Evolutionary conservation across 2,329 filamentous ascomycete genomes (phyloP).

Genomic region (Sporothrix variecibatus): DNA sequence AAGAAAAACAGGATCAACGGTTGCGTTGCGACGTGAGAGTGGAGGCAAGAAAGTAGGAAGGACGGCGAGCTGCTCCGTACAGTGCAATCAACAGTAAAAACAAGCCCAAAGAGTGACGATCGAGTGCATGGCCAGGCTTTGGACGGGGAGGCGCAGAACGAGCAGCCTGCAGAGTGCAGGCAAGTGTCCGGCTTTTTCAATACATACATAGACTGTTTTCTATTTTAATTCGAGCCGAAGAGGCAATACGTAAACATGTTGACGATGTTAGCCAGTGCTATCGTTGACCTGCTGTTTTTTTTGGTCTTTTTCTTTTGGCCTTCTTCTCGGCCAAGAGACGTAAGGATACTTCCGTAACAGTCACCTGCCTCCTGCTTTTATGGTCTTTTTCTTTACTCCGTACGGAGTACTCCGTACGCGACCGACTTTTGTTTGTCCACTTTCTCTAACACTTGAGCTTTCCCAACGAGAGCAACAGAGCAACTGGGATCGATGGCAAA

Average conservation of each 20-base stretch:
- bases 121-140: background rate
- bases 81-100: background rate
- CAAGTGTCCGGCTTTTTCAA: background rate
- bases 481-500: background rate
- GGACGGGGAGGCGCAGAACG: background rate
- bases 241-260: background rate
- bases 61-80: background rate
- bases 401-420: background rate
- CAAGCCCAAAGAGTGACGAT: background rate
- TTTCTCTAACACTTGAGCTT: background rate
- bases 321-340: background rate
- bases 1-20: slow-evolving; percentile 2
- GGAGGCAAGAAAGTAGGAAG: background rate
- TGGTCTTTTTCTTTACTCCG: background rate
- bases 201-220: background rate
- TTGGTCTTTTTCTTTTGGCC: no score
- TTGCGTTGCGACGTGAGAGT: background rate
- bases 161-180: background rate
- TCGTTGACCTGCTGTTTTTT: no score
- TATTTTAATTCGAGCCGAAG: background rate
- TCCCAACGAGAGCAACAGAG: background rate
- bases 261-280: background rate
- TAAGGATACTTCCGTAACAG: background rate
- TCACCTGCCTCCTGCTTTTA: background rate
- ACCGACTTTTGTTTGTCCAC: background rate